phyloP scores from a whole-genome alignment of 108 stramenopile genomes.

The Skeletonema costatum region DNA sequence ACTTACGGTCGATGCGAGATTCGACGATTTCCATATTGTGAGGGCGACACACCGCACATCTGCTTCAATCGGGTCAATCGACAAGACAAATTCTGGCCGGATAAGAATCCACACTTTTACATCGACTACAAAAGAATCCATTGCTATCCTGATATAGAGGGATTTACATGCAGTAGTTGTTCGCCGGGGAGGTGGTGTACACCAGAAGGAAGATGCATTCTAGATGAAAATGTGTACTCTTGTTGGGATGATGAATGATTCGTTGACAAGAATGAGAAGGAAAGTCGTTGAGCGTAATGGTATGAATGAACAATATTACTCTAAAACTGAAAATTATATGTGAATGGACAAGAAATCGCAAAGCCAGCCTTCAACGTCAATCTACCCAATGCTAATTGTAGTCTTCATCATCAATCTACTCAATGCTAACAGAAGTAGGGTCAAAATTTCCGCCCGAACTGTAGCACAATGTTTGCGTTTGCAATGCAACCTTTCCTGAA shows the following conservation, averaged over 20 bases:
- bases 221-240: constrained; percentile 42
- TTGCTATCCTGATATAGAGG: constrained; percentile 52
- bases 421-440: too few species aligned
- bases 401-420: background rate
- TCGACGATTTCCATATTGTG: constrained; percentile 43
- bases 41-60: constrained; percentile 39
- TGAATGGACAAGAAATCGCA: background rate
- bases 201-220: constrained; percentile 49
- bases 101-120: constrained; percentile 55
- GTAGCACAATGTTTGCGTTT: too few species aligned
- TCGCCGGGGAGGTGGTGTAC: constrained; percentile 49
- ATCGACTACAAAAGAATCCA: constrained; percentile 54
- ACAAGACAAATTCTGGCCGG: constrained; percentile 52
- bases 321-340: background rate
- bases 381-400: background rate
- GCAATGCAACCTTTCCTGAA: too few species aligned
- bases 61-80: constrained; percentile 59
- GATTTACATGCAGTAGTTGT: constrained; percentile 50
- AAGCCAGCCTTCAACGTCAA: background rate
- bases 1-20: constrained; percentile 49
- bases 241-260: constrained; percentile 30
- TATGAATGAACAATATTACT: too few species aligned
- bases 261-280: background rate
- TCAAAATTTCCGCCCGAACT: too few species aligned
- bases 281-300: background rate